Base-by-base conservation (phyloP, 306 rosid genomes). In the Coriaria nepalensis region DNA sequence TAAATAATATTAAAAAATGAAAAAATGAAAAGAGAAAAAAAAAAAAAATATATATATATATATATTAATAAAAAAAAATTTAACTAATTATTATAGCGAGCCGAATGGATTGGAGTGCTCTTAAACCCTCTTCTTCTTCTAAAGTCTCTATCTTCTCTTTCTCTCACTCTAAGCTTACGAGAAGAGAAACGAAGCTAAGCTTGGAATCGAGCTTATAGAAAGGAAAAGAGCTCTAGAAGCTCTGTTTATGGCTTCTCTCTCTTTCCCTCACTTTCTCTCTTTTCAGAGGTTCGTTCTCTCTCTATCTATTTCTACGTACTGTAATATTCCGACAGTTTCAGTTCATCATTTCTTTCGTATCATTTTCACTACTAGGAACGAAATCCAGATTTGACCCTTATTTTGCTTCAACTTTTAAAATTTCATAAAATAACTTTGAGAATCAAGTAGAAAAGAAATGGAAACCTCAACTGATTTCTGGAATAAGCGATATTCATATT, bases 201-300 rank as follows among this genome's bases (percentile, higher is more conserved):
- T 20, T 20, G 1, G 29, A 20, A 20, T 20, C 29, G 29, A 20
- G 29, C 29, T 20, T 20, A 20, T 20, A 20, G 29, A 20, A 20
- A 20, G 29, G 29, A 20, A 20, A 3, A 20, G 29, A 20, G 29
- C 29, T 20, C 29, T 46, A 12, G 41, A 8, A 52, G 42, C 43
- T 62, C 68, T 39, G 33, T 72, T 61, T 9, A 85, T 81, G 94
- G 80, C 92, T 42, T 74, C 60, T 29, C 60, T 86, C 1, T 68
- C 83, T 36, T 71, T 77, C 63, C 40, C 81, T 45, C 80, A 57
- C 6, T 78, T 81, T 69, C 73, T 84, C 44, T 68, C 68, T 6
- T 49, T 61, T 53, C 70, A 90, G 80, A 90, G 97, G 95, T 88
- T 57, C 64, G 29, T 35, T 62, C 33, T 66, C 20, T 62, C 48